Evolutionary conservation across 2,329 filamentous ascomycete species (phyloP), one percentile per base, ranked within the genome.

Genomic region (Boeremia lycopersici): DNA sequence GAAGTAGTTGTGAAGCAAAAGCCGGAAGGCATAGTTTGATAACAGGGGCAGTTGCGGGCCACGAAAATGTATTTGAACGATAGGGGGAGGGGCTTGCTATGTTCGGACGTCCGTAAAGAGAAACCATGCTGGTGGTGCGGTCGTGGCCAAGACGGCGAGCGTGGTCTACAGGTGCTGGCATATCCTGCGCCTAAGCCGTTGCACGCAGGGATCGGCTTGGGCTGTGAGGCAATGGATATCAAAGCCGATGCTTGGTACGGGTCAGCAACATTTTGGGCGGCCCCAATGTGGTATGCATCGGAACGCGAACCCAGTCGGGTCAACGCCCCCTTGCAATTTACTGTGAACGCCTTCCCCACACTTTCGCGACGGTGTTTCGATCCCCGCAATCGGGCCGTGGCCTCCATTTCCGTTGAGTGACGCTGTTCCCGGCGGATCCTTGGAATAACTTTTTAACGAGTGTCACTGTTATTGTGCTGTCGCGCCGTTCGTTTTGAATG

Each of bases 81-180:
- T 30, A 25, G 33, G 38, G 39, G 38, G 47, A 48, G 38, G 53
- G 48, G 48, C 62, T 66, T 61, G 68, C 67, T 70, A 61, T 64
- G 67, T 67, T 71, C 67, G 65, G 62, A 57, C 66, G 69, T 64
- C 65, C 61, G 59, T 62, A 73, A 69, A 65, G 69, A 72, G 65
- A 68, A 65, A 71, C 72, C 70, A 69, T 70, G 68, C 23, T 49
- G 40, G 45, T 46, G 41, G 45, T 49, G 46, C 52, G 35, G 17
- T 42, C 43, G 43, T 53, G 40, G 48, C 34, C 48, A 31, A 48
- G 31, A 45, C 34, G 41, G 41, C 48, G 48, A 39, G 42, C 41
- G 15, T 49, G 46, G 35, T 40, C 29, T 26, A 39, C 41, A 25
- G 35, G 39, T 36, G 30, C 23, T 48, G 35, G 29, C 59, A 62